Evolutionary conservation across 768 basidiomycete genomes (phyloP), one percentile per base, ranked within the genome.

Genomic region (Pulveroboletus sp.): DNA sequence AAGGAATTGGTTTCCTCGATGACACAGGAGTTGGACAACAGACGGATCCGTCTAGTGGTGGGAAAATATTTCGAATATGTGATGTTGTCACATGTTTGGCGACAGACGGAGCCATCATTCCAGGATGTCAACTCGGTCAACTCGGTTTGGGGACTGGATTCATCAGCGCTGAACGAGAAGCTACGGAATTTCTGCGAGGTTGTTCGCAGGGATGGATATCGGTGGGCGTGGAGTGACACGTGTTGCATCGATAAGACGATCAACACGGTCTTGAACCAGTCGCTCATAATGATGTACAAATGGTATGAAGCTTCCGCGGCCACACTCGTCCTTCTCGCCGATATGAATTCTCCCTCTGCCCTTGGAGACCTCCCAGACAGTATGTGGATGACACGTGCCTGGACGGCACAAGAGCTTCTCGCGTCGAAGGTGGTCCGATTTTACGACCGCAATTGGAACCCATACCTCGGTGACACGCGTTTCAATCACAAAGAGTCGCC

Each of bases 181-280:
- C 15, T 50, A n/a, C 37, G 28, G 8, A 38, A 21, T 5, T 47
- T 50, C 17, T 50, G 44, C 8, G 24, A 39, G 2, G 27, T 28
- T 2, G 44, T 47, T 24, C 44, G 36, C 11, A 17, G 8, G 3
- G 50, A 49, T 8, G 53, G 50, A 15, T 56, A 45, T n/a, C n/a
- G n/a, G n/a, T n/a, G n/a, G n/a, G n/a, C n/a, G n/a, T n/a, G n/a
- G n/a, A n/a, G n/a, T n/a, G 39, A 41, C 39, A 41, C 39, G 1
- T 41, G 39, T 8, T 41, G 39, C 8, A 41, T 41, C 15, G 39
- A 41, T 8, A 41, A 27, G n/a, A 41, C 26, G 26, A 27, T 27
- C 26, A 6, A 15, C 39, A 27, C 26, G 6, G 39, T 27, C 5
- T 27, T 41, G 39, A 41, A 27, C 39, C 26, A 41, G 15, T 41